Conservation (phyloP, 2,329 filamentous ascomycete genomes). For the Aspergillus ochraceoroseus region DNA sequence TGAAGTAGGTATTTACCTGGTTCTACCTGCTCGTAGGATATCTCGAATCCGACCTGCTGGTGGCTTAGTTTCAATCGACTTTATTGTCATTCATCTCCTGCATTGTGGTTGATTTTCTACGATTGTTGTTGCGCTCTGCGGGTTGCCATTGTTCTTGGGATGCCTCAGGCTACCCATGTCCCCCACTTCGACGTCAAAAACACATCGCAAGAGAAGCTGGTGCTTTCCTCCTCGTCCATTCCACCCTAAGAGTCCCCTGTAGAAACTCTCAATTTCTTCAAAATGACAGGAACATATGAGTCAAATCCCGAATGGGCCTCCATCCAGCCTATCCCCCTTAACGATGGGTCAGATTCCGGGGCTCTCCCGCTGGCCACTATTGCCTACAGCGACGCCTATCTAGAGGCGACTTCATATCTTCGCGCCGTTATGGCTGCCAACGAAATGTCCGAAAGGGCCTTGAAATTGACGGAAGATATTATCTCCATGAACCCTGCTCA, state of each 20-base stretch:
- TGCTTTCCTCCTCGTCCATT: constrained; percentile 11
- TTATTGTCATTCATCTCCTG: no score
- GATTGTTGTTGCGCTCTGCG: no score
- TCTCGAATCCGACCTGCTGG: no score
- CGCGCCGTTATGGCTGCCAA: constrained; percentile 87
- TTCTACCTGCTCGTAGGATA: no score
- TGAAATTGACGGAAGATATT: constrained; percentile 80
- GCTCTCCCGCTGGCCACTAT: constrained; percentile 76
- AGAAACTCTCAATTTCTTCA: constrained; percentile 8
- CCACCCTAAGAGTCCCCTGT: background rate
- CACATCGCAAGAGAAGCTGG: constrained; percentile 1
- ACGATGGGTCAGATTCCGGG: constrained; percentile 60
- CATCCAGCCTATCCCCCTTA: constrained; percentile 72
- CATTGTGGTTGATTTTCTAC: background rate
- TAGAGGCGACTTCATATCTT: constrained; percentile 87
- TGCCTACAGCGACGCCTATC: constrained; percentile 83
- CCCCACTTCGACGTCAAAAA: constrained; percentile 21
- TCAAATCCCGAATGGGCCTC: constrained; percentile 76
- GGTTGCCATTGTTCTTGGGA: constrained; percentile 24
- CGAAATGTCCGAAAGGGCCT: constrained; percentile 72
- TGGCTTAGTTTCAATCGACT: no score
- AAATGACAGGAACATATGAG: constrained; percentile 48
- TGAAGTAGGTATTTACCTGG: no score
- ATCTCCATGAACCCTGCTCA: constrained; percentile 93
- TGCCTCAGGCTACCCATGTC: constrained; percentile 28